These are phyloP conservation scores for Aspergillus latus DNA, from an alignment of 2,329 filamentous ascomycete genomes.

Conservation along the genomic window DNA sequence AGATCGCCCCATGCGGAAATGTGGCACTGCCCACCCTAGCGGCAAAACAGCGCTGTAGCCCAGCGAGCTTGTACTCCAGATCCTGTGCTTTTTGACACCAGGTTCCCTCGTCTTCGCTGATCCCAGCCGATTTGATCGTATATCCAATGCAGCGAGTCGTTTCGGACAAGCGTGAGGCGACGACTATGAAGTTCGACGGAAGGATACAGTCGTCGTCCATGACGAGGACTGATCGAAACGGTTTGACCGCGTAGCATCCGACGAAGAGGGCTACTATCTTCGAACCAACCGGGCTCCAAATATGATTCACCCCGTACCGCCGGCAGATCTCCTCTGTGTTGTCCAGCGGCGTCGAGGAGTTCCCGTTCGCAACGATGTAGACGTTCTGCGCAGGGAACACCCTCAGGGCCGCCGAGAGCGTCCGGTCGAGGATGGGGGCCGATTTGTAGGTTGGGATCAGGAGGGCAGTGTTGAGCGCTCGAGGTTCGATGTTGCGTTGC, in stretches of 20 bases:
- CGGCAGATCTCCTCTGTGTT: conserved; percentile 49
- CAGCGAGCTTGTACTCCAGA: conserved; percentile 54
- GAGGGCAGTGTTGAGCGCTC: conserved; percentile 32
- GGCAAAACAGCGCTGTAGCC: conserved; percentile 47
- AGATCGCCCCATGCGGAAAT: conserved; percentile 54
- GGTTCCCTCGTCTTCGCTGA: conserved; percentile 31
- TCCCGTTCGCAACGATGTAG: conserved; percentile 52
- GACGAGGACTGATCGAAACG: conserved; percentile 48
- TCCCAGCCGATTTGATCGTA: conserved; percentile 43
- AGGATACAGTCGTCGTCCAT: conserved; percentile 54
- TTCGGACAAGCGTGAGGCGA: conserved; percentile 45
- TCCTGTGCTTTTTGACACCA: conserved; percentile 51
- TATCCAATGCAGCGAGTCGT: conserved; percentile 50
- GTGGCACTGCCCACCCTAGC: conserved; percentile 49
- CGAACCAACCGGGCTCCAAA: conserved; percentile 51
- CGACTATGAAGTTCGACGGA: conserved; percentile 50
- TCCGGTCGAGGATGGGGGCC: not conserved
- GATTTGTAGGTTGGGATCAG: not conserved
- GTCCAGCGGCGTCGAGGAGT: conserved; percentile 48
- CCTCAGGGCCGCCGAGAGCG: conserved; percentile 45
- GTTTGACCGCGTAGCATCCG: conserved; percentile 47
- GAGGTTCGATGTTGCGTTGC: conserved; percentile 21
- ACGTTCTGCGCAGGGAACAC: conserved; percentile 49
- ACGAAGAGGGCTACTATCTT: conserved; percentile 54
- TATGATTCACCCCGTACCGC: conserved; percentile 48